A percentile compares a stretch with the other conserved stretches of the same genome.
Evolutionary conservation across 768 basidiomycete genomes (phyloP).

Genomic region (Xerocomellus chrysenteron): DNA sequence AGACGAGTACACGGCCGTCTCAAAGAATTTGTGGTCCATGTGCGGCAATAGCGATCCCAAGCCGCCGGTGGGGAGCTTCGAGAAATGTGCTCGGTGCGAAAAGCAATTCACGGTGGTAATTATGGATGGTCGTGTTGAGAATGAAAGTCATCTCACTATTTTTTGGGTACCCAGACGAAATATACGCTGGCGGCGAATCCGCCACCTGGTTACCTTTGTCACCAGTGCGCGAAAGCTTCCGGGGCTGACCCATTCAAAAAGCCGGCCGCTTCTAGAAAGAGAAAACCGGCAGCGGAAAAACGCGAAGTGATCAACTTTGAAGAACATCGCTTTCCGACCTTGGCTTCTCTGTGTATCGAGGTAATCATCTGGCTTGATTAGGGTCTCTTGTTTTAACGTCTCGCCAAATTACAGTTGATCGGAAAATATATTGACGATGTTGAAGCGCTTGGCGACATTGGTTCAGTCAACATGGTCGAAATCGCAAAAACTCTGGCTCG

Average conservation of each 20-base stretch:
- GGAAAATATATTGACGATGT: conserved; percentile 87
- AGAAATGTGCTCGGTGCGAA: conserved; percentile 76
- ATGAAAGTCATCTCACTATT: neutral
- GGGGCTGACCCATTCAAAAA: conserved; percentile 89
- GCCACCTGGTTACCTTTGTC: conserved; percentile 79
- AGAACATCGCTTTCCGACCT: conserved; percentile 62
- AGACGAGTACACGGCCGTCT: conserved; percentile 66
- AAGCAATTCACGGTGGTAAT: conserved; percentile 87
- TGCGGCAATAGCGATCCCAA: conserved; percentile 39
- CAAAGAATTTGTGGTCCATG: conserved; percentile 45
- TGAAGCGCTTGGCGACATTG: conserved; percentile 86
- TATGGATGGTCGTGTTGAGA: conserved; percentile 10
- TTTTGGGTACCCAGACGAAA: conserved; percentile 54
- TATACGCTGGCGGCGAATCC: conserved; percentile 78
- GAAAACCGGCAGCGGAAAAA: conserved; percentile 62
- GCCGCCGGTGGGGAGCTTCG: conserved; percentile 76
- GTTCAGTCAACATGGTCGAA: conserved; percentile 77
- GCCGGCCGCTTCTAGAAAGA: conserved; percentile 56
- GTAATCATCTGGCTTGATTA: conserved; percentile 35
- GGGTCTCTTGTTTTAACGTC: neutral
- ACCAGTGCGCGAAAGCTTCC: conserved; percentile 74
- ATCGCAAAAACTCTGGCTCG: conserved; percentile 82
- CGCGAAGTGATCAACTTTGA: conserved; percentile 69
- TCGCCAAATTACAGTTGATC: conserved; percentile 54
- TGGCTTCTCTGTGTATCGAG: conserved; percentile 81